Percentiles rank a stretch among this genome's conserved stretches.
Conservation (phyloP, 140 eudicot genomes). For the Erigeron philadelphicus region DNA sequence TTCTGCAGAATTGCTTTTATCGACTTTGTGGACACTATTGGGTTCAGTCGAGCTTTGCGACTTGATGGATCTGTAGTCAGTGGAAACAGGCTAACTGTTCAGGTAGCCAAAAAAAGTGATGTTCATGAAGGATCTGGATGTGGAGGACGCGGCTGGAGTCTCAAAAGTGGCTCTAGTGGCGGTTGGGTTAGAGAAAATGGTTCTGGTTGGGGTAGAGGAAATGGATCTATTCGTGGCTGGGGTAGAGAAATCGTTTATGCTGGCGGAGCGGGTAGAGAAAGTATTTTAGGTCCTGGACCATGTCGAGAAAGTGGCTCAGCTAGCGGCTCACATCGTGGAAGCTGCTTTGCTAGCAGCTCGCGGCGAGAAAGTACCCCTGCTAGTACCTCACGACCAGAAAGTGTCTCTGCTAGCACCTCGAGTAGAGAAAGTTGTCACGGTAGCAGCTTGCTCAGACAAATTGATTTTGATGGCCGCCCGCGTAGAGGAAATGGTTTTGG, state of each 20-base stretch:
- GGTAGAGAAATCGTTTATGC: not conserved
- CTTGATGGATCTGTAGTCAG: constrained; percentile 52
- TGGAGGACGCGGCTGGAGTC: constrained; percentile 25
- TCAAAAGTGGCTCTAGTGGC: constrained; percentile 14
- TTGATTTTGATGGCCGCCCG: constrained; percentile 21
- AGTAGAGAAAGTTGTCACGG: not conserved
- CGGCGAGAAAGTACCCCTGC: not conserved
- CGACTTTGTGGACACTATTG: constrained; percentile 46
- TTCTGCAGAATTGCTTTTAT: constrained; percentile 69
- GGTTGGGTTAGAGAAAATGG: not conserved
- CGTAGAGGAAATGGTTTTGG: constrained; percentile 26
- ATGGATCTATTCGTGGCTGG: not conserved
- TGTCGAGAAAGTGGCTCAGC: constrained; percentile 2
- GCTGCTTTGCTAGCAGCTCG: constrained; percentile 8
- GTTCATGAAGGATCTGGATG: constrained; percentile 22
- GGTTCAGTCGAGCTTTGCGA: constrained; percentile 52
- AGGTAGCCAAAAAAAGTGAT: constrained; percentile 51
- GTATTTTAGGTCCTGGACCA: not conserved
- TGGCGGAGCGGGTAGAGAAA: not conserved
- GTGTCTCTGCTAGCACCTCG: not conserved
- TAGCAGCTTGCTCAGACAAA: not conserved
- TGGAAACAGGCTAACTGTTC: constrained; percentile 41
- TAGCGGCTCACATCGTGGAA: not conserved
- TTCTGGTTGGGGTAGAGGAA: not conserved
- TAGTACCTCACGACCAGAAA: not conserved